Evolutionary conservation across 2,329 filamentous ascomycete species (phyloP).

Genomic region (Thermomyces lanuginosus): DNA sequence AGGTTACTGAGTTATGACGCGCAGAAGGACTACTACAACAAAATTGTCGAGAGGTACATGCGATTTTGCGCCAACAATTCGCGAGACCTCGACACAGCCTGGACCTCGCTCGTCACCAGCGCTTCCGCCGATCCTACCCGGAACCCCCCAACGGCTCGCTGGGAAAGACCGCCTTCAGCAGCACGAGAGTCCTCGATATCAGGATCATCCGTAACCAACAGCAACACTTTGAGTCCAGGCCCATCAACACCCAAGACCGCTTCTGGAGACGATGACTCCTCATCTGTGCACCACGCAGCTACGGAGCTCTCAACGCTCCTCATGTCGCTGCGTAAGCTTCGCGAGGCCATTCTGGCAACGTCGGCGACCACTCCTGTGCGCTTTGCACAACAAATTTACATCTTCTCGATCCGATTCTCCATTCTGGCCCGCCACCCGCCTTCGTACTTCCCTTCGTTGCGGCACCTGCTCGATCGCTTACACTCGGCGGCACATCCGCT

Average conservation of each 20-base stretch:
- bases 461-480: constrained; percentile 58
- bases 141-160: constrained; percentile 17
- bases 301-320: constrained; percentile 59
- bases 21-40: constrained; percentile 74
- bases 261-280: constrained; percentile 9
- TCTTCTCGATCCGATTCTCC: constrained; percentile 75
- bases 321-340: constrained; percentile 73
- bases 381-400: constrained; percentile 77
- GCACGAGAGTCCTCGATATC: constrained; percentile 3
- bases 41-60: constrained; percentile 78
- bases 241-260: constrained; percentile 5
- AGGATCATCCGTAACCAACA: too few relatives aligned
- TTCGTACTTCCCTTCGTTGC: constrained; percentile 75
- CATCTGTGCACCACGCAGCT: constrained; percentile 27
- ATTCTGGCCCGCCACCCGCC: constrained; percentile 70
- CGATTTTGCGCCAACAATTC: constrained; percentile 65
- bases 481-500: constrained; percentile 50
- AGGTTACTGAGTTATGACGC: constrained; percentile 58
- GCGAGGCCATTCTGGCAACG: constrained; percentile 67
- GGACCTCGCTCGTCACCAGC: constrained; percentile 44
- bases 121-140: constrained; percentile 22
- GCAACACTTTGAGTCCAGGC: too few relatives aligned
- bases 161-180: too few relatives aligned
- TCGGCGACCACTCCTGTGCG: constrained; percentile 54
- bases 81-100: constrained; percentile 57